Percentiles rank a stretch among this genome's conserved stretches.
phyloP scores from a whole-genome alignment of 768 basidiomycete species.

The Xerocomellus amylosporus region DNA sequence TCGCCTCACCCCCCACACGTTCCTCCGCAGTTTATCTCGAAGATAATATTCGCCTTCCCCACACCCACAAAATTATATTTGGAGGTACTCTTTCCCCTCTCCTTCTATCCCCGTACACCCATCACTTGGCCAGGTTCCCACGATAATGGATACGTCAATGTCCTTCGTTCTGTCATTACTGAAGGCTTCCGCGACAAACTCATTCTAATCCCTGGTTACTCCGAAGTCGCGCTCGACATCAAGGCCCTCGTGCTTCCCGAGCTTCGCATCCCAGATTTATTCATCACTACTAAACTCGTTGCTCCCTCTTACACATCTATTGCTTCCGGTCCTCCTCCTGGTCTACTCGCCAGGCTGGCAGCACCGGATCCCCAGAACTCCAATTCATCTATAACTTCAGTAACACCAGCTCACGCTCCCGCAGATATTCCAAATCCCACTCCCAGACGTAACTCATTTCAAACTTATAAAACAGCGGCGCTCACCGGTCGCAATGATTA shows the following conservation, averaged over 20 bases:
- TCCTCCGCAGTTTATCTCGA: slow-evolving; percentile 37
- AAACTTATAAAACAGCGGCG: slow-evolving; percentile 44
- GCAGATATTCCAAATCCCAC: slow-evolving; percentile 14
- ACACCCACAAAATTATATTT: slow-evolving; percentile 65
- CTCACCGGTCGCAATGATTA: slow-evolving; percentile 31
- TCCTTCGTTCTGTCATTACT: slow-evolving; percentile 61
- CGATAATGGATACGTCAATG: slow-evolving; percentile 68
- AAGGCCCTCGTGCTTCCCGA: slow-evolving; percentile 53
- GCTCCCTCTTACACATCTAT: slow-evolving; percentile 27
- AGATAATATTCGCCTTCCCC: slow-evolving; percentile 48
- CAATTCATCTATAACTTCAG: slow-evolving; percentile 14
- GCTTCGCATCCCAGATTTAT: slow-evolving; percentile 55
- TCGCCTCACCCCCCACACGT: slow-evolving; percentile 8
- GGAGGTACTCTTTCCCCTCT: slow-evolving; percentile 44
- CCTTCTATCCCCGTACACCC: neutral
- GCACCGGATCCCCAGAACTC: slow-evolving; percentile 5
- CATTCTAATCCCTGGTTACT: slow-evolving; percentile 60
- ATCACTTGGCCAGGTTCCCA: slow-evolving; percentile 51
- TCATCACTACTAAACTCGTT: slow-evolving; percentile 54
- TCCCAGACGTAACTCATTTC: slow-evolving; percentile 25
- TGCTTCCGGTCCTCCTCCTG: slow-evolving; percentile 26
- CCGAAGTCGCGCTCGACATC: slow-evolving; percentile 58
- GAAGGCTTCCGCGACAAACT: slow-evolving; percentile 63
- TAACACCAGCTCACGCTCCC: neutral
- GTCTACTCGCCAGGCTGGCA: slow-evolving; percentile 21